Evolutionary conservation across 2,329 filamentous ascomycete species (phyloP), one percentile per base, ranked within the genome.

Genomic region (Cryphonectria japonica): DNA sequence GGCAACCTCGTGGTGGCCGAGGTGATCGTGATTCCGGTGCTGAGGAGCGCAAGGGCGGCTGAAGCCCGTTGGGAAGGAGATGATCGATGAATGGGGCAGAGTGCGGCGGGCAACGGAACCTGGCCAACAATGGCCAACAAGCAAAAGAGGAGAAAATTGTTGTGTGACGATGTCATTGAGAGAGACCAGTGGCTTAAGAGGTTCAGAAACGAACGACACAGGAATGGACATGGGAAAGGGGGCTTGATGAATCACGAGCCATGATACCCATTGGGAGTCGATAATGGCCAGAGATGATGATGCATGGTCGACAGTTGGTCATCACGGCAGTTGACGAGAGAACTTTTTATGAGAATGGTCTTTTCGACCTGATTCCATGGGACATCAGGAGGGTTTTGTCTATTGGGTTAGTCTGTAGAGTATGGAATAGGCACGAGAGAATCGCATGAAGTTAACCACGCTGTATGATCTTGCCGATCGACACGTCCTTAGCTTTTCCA

Each of bases 31-130:
- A 6, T 66, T 52, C 68, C 11, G 46, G 59, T 46, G 54, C 65
- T 14, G 71, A 71, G 54, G 71, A 72, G 29, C 68, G 68, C 22
- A 72, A 71, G 68, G 71, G 71, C 9, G 71, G 71, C 59, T 72
- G 54, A 59, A 34, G 14, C 54, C 26, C 26, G 29, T 29, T 3
- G 54, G 11, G 4, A 26, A 29, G 39, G 16, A 8, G 22, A 11
- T n/a, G 46, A 9, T 13, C n/a, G 46, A n/a, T 11, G 22, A n/a
- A 9, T 9, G 46, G 3, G 29, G 26, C 29, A 34, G 26, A 59
- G n/a, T 41, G 46, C 29, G 32, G 39, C 5, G 39, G 39, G 6
- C 19, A 57, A 41, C 6, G 5, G 26, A 3, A 1, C 3, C n/a
- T 11, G 37, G 1, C 22, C 8, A 9, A 11, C 22, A 37, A 3